Conservation (phyloP, 2,329 filamentous ascomycete species). For the Penicillium sp. region DNA sequence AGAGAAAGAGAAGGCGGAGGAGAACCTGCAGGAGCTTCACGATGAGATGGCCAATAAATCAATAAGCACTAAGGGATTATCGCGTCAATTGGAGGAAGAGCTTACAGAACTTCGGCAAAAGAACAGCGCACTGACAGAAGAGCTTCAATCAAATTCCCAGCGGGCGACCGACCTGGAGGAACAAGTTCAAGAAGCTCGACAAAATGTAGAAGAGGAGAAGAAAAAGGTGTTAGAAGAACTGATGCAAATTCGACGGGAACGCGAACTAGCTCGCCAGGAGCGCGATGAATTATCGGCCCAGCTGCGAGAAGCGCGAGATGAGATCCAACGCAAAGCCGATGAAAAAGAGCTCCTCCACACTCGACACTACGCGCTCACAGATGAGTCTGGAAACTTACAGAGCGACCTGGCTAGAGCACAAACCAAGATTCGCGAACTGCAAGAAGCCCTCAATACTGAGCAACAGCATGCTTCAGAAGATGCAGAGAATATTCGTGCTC, state of each 20-base stretch:
- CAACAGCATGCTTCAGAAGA: slow-evolving; percentile 63
- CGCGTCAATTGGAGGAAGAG: slow-evolving; percentile 73
- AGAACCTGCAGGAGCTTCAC: slow-evolving; percentile 66
- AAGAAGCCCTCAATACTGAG: slow-evolving; percentile 57
- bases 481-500: slow-evolving; percentile 62
- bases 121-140: slow-evolving; percentile 48
- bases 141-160: slow-evolving; percentile 51
- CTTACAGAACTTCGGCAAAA: slow-evolving; percentile 59
- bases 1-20: slow-evolving; percentile 55
- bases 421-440: slow-evolving; percentile 52
- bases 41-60: slow-evolving; percentile 82
- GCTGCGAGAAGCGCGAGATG: slow-evolving; percentile 62
- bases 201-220: slow-evolving; percentile 44
- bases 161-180: slow-evolving; percentile 57
- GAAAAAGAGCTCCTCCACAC: slow-evolving; percentile 73
- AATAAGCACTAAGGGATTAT: slow-evolving; percentile 73
- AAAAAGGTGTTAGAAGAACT: slow-evolving; percentile 49
- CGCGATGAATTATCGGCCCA: slow-evolving; percentile 49
- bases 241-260: slow-evolving; percentile 49
- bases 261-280: slow-evolving; percentile 52
- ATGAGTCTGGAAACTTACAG: slow-evolving; percentile 70
- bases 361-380: slow-evolving; percentile 69
- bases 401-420: slow-evolving; percentile 61
- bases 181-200: slow-evolving; percentile 47
- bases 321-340: slow-evolving; percentile 61